A percentile compares a stretch with the other conserved stretches of the same genome.
Evolutionary conservation across 2,329 filamentous ascomycete species (phyloP).

Genomic region (Epichloe typhina): DNA sequence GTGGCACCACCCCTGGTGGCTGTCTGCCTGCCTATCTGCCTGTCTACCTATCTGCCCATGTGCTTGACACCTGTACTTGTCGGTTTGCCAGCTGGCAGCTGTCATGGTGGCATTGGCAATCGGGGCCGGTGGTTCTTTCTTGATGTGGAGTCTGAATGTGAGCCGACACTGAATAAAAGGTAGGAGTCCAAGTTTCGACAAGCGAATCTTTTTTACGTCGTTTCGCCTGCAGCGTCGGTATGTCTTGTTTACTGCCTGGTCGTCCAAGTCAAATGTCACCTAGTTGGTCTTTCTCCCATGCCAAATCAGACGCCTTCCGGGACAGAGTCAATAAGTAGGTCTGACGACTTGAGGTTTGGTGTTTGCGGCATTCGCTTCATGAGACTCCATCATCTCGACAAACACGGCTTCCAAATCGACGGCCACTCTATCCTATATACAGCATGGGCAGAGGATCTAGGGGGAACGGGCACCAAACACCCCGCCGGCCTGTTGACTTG

Average conservation of each 20-base stretch:
- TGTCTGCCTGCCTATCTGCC: background rate
- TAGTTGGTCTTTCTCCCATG: background rate
- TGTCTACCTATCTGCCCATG: background rate
- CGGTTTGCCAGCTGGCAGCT: conserved; percentile 4
- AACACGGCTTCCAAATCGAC: background rate
- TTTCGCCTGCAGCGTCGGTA: background rate
- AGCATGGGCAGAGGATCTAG: conserved; percentile 28
- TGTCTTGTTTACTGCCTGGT: background rate
- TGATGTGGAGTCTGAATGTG: conserved; percentile 1
- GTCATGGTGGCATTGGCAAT: background rate
- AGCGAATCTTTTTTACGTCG: background rate
- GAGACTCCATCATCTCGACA: conserved; percentile 1
- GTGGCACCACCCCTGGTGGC: background rate
- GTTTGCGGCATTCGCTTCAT: background rate
- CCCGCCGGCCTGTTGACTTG: conserved; percentile 36
- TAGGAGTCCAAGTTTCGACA: background rate
- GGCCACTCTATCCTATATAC: background rate
- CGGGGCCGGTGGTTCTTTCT: conserved; percentile 1
- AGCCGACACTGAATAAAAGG: conserved; percentile 6
- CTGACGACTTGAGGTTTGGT: background rate
- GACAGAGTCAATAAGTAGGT: background rate
- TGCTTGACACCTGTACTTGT: conserved; percentile 1
- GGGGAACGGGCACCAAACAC: conserved; percentile 18
- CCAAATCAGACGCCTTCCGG: background rate
- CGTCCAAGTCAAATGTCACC: background rate